A percentile compares a stretch with the other conserved stretches of the same genome.
phyloP scores from a whole-genome alignment of 805 yeast species.

The Torulaspora delbrueckii region DNA sequence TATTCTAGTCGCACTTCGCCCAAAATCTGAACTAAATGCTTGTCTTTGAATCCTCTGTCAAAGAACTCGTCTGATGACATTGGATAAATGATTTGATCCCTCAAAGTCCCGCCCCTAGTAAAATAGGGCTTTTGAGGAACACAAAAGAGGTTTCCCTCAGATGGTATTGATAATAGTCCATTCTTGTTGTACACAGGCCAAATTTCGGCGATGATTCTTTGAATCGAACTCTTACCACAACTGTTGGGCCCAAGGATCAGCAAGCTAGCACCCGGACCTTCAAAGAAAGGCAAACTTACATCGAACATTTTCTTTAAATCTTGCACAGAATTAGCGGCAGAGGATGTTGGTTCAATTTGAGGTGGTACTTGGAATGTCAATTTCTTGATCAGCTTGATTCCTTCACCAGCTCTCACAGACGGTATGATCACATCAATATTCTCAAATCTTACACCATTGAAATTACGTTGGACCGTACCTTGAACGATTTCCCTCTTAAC shows the following conservation, averaged over 20 bases:
- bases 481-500: conserved; percentile 46
- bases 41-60: conserved; percentile 65
- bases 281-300: conserved; percentile 25
- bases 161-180: conserved; percentile 79
- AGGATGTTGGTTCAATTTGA: conserved; percentile 25
- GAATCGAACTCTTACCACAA: conserved; percentile 82
- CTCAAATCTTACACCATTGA: conserved; percentile 76
- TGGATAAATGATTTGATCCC: conserved; percentile 92
- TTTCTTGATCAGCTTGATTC: conserved; percentile 56
- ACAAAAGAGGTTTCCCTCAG: conserved; percentile 61
- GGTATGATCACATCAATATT: conserved; percentile 81
- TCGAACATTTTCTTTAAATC: conserved; percentile 28
- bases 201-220: conserved; percentile 76
- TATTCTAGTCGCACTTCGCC: conserved; percentile 77
- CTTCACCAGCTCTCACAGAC: conserved; percentile 52
- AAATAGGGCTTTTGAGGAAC: conserved; percentile 87
- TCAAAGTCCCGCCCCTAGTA: conserved; percentile 65
- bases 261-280: conserved; percentile 54
- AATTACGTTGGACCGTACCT: conserved; percentile 77
- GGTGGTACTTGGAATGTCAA: conserved; percentile 51
- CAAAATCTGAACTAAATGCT: conserved; percentile 59
- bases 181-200: conserved; percentile 77
- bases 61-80: conserved; percentile 71
- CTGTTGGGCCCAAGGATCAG: conserved; percentile 85
- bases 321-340: conserved; percentile 36